Base-by-base conservation (phyloP, 306 rosid genomes). In the Sophora flavescens region DNA sequence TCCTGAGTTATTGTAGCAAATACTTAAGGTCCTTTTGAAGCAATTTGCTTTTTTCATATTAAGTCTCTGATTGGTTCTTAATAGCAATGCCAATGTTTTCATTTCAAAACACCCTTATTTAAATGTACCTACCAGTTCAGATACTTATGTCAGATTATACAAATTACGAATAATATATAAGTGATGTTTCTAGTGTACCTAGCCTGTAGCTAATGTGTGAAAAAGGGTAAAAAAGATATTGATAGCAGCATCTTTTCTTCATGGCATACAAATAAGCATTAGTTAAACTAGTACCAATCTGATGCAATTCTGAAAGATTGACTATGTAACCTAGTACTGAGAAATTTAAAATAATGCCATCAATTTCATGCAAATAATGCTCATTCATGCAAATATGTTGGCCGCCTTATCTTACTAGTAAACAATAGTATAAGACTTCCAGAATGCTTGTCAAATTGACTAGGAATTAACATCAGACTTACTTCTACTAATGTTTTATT, bases 401-500 rank as follows among this genome's bases (percentile, higher is more conserved):
- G 18, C 53, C 41, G 16, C 17, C 51, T 26, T 67, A 6, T 28
- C 22, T 15, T 13, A 45, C 17, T 11, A 26, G 15, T 42, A 12
- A 39, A 64, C 28, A 16, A 41, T 15, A 17, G 47, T 39, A 64
- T 17, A 13, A 28, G 4, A 6, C 58, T 26, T 12, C 17, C 59
- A 13, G 28, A 68, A 66, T 26, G 58, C 50, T 51, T 51, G 44
- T 17, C 45, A 50, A 18, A 16, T 47, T 69, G 48, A 69, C 3
- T 48, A 69, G 53, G 15, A 44, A 47, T 54, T 35, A 32, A 44
- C 22, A 65, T 22, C 33, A 38, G 8, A 35, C 77, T 68, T 64
- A 36, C n/a, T 39, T 58, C 11, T 28, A 36, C 3, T 32, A 6
- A 16, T 39, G 54, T 17, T 59, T 76, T 68, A 47, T 63, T 6